Conservation (phyloP, 192 early-diverging fungal genomes). For the Anaeromyces robustus region DNA sequence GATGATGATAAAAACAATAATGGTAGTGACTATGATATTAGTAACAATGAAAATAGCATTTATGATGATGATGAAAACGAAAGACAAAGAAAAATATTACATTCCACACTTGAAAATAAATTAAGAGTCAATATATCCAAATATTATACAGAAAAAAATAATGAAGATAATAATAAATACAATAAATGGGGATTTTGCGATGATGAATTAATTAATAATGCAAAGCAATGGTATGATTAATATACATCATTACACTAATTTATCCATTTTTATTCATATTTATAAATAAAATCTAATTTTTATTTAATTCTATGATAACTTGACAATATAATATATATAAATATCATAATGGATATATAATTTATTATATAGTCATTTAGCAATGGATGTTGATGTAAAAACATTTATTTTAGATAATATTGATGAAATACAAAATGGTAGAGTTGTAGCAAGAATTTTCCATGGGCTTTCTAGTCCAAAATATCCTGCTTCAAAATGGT, state of each 20-base stretch:
- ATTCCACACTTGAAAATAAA: not conserved
- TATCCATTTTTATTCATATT: no score
- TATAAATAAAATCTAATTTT: no score
- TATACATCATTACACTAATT: no score
- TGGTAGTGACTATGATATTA: no score
- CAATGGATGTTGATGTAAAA: not conserved
- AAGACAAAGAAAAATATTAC: not conserved
- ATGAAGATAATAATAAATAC: not conserved
- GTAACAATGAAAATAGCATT: no score
- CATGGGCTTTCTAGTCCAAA: constrained; percentile 24
- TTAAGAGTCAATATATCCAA: not conserved
- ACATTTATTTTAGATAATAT: not conserved
- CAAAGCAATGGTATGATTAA: not conserved
- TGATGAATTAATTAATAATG: not conserved
- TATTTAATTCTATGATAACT: no score
- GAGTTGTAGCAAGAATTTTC: constrained; percentile 23
- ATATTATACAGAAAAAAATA: not conserved
- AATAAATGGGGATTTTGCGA: not conserved
- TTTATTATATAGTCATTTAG: not conserved
- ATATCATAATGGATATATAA: no score
- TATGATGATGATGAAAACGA: not conserved
- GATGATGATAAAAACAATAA: not conserved
- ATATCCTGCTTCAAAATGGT: constrained; percentile 23
- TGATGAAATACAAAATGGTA: constrained; percentile 2
- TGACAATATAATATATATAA: no score